Evolutionary conservation across 371 early-diverging fungal species (phyloP).

Genomic region (Choanephora cucurbitarum): DNA sequence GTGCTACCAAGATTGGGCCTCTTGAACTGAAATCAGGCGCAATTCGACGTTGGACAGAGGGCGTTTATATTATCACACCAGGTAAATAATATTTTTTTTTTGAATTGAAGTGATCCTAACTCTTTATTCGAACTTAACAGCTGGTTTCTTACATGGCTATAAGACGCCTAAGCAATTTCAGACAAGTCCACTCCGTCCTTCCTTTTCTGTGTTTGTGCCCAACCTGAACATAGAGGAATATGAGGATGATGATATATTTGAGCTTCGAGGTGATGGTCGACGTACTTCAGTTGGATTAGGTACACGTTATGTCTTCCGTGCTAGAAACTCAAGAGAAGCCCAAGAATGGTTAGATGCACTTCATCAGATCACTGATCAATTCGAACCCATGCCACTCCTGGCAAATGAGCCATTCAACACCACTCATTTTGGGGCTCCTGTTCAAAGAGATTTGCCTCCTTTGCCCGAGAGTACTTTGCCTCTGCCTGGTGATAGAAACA

Average conservation of each 20-base stretch:
- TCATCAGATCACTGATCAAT: slow-evolving; percentile 9
- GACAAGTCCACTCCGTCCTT: slow-evolving; percentile 33
- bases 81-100: slow-evolving; percentile 21
- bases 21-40: slow-evolving; percentile 32
- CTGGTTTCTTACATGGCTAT: slow-evolving; percentile 52
- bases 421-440: no score
- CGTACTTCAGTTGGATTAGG: slow-evolving; percentile 18
- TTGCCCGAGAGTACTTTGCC: slow-evolving; percentile 23
- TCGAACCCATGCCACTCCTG: slow-evolving; percentile 9
- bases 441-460: slow-evolving; percentile 21
- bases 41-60: slow-evolving; percentile 35
- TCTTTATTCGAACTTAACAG: slow-evolving; percentile 11
- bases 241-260: slow-evolving; percentile 26
- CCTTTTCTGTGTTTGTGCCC: slow-evolving; percentile 39
- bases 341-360: slow-evolving; percentile 19
- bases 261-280: slow-evolving; percentile 28
- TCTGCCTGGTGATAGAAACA: background rate
- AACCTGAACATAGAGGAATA: slow-evolving; percentile 19
- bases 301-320: slow-evolving; percentile 11
- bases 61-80: slow-evolving; percentile 46
- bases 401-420: slow-evolving; percentile 3
- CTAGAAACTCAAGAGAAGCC: slow-evolving; percentile 9
- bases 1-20: slow-evolving; percentile 44
- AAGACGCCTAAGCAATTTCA: slow-evolving; percentile 39
- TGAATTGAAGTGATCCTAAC: no score